A percentile compares a stretch with the other conserved stretches of the same genome.
Conservation (phyloP, 306 rosid species). For the Malus sylvestris region DNA sequence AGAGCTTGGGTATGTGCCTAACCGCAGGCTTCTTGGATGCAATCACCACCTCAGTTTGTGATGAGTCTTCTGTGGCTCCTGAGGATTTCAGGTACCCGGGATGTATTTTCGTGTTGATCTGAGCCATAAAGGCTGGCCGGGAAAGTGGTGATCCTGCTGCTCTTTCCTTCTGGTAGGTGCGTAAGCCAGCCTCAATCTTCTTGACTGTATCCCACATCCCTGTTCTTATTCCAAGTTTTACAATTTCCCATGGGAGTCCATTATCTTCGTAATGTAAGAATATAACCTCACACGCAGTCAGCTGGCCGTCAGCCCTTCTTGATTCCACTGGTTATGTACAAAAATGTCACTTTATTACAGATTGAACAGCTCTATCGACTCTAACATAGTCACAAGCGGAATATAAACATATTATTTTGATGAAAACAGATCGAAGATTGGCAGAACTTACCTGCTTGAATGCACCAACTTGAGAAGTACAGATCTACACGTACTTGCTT, state of each 20-base stretch:
- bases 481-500: conserved; percentile 51
- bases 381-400: neutral
- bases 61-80: conserved; percentile 25
- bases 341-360: neutral
- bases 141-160: conserved; percentile 51
- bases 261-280: conserved; percentile 82
- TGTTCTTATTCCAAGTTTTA: conserved; percentile 74
- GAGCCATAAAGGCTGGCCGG: conserved; percentile 48
- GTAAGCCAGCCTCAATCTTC: conserved; percentile 77
- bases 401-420: neutral
- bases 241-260: conserved; percentile 95
- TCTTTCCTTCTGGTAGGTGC: conserved; percentile 53
- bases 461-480: conserved; percentile 69
- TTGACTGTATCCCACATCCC: conserved; percentile 91
- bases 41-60: neutral
- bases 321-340: conserved; percentile 58
- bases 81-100: conserved; percentile 43
- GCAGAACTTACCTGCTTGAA: conserved; percentile 42
- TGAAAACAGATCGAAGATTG: neutral
- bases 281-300: conserved; percentile 77
- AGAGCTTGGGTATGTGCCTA: conserved; percentile 54
- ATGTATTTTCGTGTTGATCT: conserved; percentile 58
- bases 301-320: conserved; percentile 38
- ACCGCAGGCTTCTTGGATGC: conserved; percentile 35
- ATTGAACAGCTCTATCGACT: neutral